Evolutionary conservation across 2,329 filamentous ascomycete species (phyloP).

Genomic region (Fusarium brevicatenulatum): DNA sequence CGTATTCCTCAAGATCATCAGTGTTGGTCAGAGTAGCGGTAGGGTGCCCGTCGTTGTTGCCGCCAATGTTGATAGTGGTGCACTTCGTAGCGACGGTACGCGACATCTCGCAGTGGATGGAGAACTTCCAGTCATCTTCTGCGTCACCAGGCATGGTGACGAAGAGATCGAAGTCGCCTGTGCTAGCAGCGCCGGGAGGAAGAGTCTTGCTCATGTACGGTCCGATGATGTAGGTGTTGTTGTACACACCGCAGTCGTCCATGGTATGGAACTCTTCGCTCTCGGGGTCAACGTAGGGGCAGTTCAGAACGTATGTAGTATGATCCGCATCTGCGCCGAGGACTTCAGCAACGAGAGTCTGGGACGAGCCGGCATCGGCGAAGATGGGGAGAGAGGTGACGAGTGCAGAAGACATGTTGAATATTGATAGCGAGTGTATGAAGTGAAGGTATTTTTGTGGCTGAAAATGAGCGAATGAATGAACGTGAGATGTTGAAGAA

Average conservation of each 20-base stretch:
- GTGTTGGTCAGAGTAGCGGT: background rate
- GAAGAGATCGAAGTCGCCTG: slow-evolving; percentile 9
- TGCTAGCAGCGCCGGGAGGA: slow-evolving; percentile 3
- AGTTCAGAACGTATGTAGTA: slow-evolving; percentile 18
- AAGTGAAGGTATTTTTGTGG: background rate
- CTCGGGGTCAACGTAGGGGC: slow-evolving; percentile 6
- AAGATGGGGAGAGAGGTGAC: slow-evolving; percentile 5
- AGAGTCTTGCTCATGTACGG: slow-evolving; percentile 19
- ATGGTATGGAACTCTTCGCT: background rate
- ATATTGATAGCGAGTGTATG: background rate
- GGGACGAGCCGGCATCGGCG: background rate
- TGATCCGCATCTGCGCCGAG: slow-evolving; percentile 12
- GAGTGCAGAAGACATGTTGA: slow-evolving; percentile 11
- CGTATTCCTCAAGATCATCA: background rate
- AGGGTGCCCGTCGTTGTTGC: slow-evolving; percentile 7
- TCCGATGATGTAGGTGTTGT: slow-evolving; percentile 3
- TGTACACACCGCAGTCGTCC: slow-evolving; percentile 12
- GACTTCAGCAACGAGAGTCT: slow-evolving; percentile 3
- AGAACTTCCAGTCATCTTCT: slow-evolving; percentile 3
- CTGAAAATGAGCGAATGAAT: background rate
- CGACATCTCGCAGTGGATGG: slow-evolving; percentile 17
- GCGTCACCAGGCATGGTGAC: slow-evolving; percentile 1
- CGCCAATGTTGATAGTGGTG: slow-evolving; percentile 5
- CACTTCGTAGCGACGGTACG: background rate
- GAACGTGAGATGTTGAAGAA: background rate